A percentile compares a stretch with the other conserved stretches of the same genome.
These are phyloP conservation scores for Globisporangium apiculatum DNA, from an alignment of 352 stramenopile species.

Conservation along the genomic window DNA sequence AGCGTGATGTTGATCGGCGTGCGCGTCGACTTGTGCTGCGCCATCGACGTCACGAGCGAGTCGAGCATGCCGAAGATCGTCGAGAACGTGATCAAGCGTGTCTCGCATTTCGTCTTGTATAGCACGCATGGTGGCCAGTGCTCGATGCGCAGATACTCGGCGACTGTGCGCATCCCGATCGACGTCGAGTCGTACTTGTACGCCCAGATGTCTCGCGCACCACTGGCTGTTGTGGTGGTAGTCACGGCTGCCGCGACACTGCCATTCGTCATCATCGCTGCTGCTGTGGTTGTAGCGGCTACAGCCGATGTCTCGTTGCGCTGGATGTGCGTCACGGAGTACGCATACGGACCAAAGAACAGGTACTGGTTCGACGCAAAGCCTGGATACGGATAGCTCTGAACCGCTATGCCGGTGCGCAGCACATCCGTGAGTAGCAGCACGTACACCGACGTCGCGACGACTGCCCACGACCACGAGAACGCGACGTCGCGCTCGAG, in stretches of 20 bases:
- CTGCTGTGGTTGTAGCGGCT: no score
- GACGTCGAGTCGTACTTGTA: conserved; percentile 17
- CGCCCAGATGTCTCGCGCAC: conserved; percentile 1
- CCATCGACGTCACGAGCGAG: conserved; percentile 1
- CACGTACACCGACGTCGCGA: conserved; percentile 6
- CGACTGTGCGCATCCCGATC: conserved; percentile 7
- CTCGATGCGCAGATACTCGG: conserved; percentile 2
- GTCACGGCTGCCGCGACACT: background rate
- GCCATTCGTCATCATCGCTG: background rate
- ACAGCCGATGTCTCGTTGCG: background rate
- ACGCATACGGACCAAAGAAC: conserved; percentile 5
- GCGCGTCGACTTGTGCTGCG: background rate
- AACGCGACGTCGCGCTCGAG: conserved; percentile 2
- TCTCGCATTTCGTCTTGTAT: conserved; percentile 5
- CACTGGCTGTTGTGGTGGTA: no score
- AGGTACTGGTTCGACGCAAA: conserved; percentile 3
- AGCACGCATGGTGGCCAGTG: conserved; percentile 5
- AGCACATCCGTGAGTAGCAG: conserved; percentile 13
- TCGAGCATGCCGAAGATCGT: conserved; percentile 8
- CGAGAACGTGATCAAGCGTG: background rate
- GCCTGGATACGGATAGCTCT: background rate
- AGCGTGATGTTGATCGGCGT: conserved; percentile 1
- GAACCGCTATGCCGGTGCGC: background rate
- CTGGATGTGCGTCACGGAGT: background rate
- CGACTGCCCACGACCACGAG: conserved; percentile 2